Percentiles rank a stretch among this genome's conserved stretches.
Evolutionary conservation across 1,139 yeast species (phyloP).

Genomic region (Suhomyces yuchorum): DNA sequence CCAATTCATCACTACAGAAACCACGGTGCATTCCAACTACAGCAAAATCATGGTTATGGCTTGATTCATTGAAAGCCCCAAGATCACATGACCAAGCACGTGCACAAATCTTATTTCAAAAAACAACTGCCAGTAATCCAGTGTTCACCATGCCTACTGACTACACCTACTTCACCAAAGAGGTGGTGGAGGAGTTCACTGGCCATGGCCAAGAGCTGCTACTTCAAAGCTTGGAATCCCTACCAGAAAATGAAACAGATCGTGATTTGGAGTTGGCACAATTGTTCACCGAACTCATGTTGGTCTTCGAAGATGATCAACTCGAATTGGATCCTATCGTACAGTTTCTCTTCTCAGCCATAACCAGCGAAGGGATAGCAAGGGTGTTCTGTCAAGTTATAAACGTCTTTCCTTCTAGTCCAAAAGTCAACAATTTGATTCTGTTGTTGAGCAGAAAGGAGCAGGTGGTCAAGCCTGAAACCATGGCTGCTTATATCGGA

Average conservation of each 20-base stretch:
- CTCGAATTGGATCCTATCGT: constrained; percentile 28
- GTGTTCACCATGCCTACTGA: constrained; percentile 7
- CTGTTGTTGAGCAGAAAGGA: constrained; percentile 26
- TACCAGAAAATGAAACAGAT: constrained; percentile 10
- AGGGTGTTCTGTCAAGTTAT: constrained; percentile 47
- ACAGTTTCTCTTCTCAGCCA: constrained; percentile 32
- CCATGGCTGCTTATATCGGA: constrained; percentile 39
- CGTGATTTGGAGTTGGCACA: constrained; percentile 16
- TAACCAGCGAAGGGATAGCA: constrained; percentile 38
- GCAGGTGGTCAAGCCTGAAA: constrained; percentile 39
- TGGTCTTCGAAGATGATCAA: constrained; percentile 31
- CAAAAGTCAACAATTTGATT: constrained; percentile 32
- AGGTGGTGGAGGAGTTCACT: constrained; percentile 30
- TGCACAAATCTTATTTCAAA: not conserved
- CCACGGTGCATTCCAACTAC: no score
- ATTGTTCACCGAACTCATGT: constrained; percentile 41
- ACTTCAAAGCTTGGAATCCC: constrained; percentile 27
- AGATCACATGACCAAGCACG: constrained; percentile 1
- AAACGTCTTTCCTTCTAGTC: constrained; percentile 45
- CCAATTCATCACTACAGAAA: no score
- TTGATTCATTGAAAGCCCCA: no score
- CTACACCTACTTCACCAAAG: constrained; percentile 31
- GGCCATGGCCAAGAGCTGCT: constrained; percentile 33
- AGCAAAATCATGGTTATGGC: no score
- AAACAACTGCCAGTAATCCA: not conserved